Percentiles rank a stretch among this genome's conserved stretches.
Conservation (phyloP, 495 filamentous ascomycete genomes). For the Evansstolkia leycettana region DNA sequence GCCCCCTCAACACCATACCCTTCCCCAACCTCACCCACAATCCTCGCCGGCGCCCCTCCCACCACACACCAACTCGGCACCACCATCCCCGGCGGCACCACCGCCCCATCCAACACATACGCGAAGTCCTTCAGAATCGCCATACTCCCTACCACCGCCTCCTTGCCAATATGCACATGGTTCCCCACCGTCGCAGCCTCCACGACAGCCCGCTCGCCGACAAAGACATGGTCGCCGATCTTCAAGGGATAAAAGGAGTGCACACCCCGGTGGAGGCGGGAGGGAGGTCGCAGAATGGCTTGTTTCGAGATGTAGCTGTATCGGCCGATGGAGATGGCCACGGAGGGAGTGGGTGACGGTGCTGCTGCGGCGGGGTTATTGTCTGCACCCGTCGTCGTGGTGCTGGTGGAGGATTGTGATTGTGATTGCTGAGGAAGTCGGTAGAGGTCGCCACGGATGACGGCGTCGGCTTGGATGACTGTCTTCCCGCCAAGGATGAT, state of each 20-base stretch:
- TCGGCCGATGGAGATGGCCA: conserved; percentile 70
- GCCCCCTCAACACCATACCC: conserved; percentile 50
- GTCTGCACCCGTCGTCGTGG: neutral
- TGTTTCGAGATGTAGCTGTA: conserved; percentile 74
- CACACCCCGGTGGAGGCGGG: conserved; percentile 45
- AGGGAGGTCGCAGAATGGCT: conserved; percentile 65
- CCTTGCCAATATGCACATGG: conserved; percentile 71
- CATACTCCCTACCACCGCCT: conserved; percentile 67
- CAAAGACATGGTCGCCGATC: conserved; percentile 85
- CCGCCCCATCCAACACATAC: conserved; percentile 66
- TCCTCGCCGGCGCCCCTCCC: conserved; percentile 64
- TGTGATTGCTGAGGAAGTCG: conserved; percentile 29
- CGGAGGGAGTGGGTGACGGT: conserved; percentile 16
- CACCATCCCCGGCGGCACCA: conserved; percentile 79
- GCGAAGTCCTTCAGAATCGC: conserved; percentile 86
- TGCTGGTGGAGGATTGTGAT: conserved; percentile 3
- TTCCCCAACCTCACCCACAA: conserved; percentile 78
- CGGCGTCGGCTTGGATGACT: conserved; percentile 81
- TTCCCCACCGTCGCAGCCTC: conserved; percentile 69
- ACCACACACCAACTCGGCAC: conserved; percentile 83
- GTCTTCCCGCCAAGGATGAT: conserved; percentile 96
- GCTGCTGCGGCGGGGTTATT: conserved; percentile 18
- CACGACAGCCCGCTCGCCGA: conserved; percentile 59
- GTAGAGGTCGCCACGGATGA: conserved; percentile 83
- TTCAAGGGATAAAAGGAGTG: conserved; percentile 71